A percentile compares a stretch with the other conserved stretches of the same genome.
phyloP scores from a whole-genome alignment of 2,329 filamentous ascomycete genomes.

The Didymella lethalis region DNA sequence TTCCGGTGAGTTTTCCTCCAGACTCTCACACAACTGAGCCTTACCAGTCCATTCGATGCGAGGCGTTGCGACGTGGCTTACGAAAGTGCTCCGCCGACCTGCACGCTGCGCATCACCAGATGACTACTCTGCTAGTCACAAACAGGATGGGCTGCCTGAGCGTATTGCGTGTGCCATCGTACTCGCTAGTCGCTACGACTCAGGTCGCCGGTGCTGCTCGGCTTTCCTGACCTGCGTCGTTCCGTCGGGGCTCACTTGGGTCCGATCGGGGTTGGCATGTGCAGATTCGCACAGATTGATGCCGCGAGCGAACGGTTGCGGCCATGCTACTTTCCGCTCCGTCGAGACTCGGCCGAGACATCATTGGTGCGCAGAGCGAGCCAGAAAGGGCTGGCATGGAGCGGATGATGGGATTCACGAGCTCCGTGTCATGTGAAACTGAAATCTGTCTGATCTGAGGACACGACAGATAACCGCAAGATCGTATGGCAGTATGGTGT shows the following conservation, averaged over 20 bases:
- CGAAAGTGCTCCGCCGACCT: constrained; percentile 20
- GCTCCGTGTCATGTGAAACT: constrained; percentile 19
- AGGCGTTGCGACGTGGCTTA: constrained; percentile 22
- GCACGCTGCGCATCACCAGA: constrained; percentile 17
- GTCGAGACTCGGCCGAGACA: constrained; percentile 32
- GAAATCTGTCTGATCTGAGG: constrained; percentile 12
- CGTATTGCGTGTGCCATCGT: constrained; percentile 19
- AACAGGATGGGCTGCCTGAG: constrained; percentile 9
- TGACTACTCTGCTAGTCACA: constrained; percentile 11
- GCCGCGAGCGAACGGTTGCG: constrained; percentile 15
- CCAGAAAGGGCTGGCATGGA: constrained; percentile 5
- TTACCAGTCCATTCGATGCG: constrained; percentile 13
- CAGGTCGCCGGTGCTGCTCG: constrained; percentile 16
- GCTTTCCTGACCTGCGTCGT: constrained; percentile 13
- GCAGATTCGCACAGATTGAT: constrained; percentile 7
- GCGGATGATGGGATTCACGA: constrained; percentile 23
- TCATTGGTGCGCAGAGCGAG: constrained; percentile 12
- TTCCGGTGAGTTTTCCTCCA: constrained; percentile 24
- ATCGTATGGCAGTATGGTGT: constrained; percentile 1
- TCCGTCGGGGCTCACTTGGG: constrained; percentile 16
- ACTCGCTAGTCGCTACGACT: constrained; percentile 21
- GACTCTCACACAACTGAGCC: constrained; percentile 13
- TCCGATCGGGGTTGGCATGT: constrained; percentile 16
- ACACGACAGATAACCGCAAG: constrained; percentile 8
- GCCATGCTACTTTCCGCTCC: constrained; percentile 26